Evolutionary conservation across 1,284 basidiomycete genomes (phyloP), one percentile per base, ranked within the genome.

Genomic region (Cryptococcus amylolentus): DNA sequence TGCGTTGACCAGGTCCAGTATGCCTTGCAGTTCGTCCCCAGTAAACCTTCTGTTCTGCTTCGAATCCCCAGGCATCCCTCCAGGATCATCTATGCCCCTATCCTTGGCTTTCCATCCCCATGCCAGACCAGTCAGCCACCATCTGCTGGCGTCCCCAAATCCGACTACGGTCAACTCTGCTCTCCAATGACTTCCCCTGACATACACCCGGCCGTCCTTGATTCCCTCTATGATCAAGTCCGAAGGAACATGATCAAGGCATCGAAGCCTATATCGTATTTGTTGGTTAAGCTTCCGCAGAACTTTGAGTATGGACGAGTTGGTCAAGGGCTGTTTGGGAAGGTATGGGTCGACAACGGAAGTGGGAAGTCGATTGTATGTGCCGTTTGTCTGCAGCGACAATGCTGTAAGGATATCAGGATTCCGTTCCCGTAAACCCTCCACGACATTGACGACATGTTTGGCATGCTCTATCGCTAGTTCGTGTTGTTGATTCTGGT

Each of bases 401-500:
- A 76, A 52, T 0, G 73, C 71, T 0, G 73, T 73, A 20, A 76
- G 53, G 18, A 76, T 52, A 52, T 76, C 73, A 12, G 73, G 70
- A 57, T 76, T 76, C 5, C 73, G 67, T 41, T 70, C 65, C 70
- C 73, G 58, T n/a, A 74, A 56, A 5, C 61, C 61, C 28, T 75
- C 71, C 4, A 75, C 63, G 14, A 65, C 49, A 18, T 58, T 63
- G 0, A 68, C 62, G 26, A 69, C 62, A 58, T 73, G 69, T 27
- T 58, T 61, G 18, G 74, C 49, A 57, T 75, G 73, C 12, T 55
- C 58, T 13, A 75, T 63, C 10, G 72, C 69, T 6, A 54, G 58
- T 41, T 72, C 69, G 52, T 74, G 72, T 51, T 75, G 73, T 5
- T 57, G 61, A 45, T 74, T 75, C 49, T 75, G 73, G 60, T 75